Conservation (phyloP, 495 filamentous ascomycete genomes). For the Trichoderma erinaceum region DNA sequence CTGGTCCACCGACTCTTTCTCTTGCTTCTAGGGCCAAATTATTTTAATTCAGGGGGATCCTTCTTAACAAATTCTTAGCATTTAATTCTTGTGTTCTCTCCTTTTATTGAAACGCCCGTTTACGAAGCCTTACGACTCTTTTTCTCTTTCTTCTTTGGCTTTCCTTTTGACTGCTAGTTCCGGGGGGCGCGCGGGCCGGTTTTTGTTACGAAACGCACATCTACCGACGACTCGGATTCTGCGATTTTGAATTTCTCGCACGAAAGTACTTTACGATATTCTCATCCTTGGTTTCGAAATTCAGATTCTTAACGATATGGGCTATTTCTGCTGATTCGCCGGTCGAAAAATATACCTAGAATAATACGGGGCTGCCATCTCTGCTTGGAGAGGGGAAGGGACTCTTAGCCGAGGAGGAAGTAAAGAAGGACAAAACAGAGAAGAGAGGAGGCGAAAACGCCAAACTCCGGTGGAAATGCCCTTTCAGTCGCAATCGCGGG, state of each 20-base stretch:
- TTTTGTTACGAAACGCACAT: background rate
- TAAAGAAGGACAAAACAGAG: background rate
- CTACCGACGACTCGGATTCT: background rate
- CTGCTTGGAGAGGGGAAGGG: background rate
- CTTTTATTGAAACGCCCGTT: background rate
- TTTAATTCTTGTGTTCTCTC: background rate
- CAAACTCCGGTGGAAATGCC: background rate
- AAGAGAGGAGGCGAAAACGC: background rate
- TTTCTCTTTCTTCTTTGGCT: background rate
- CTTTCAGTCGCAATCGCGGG: slow-evolving; percentile 52
- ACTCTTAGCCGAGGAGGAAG: background rate
- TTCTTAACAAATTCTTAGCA: background rate
- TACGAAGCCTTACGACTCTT: background rate
- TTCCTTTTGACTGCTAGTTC: background rate
- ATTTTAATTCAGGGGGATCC: background rate
- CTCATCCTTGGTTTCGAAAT: background rate
- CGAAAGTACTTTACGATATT: background rate
- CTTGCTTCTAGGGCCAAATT: background rate
- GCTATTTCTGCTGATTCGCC: slow-evolving; percentile 1
- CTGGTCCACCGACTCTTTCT: slow-evolving; percentile 9
- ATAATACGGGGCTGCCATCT: background rate
- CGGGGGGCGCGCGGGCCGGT: background rate
- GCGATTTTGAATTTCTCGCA: background rate
- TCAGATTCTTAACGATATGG: background rate
- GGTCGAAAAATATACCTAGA: background rate